phyloP scores from a whole-genome alignment of 257 asterid genomes.

The Pogostemon cablin region DNA sequence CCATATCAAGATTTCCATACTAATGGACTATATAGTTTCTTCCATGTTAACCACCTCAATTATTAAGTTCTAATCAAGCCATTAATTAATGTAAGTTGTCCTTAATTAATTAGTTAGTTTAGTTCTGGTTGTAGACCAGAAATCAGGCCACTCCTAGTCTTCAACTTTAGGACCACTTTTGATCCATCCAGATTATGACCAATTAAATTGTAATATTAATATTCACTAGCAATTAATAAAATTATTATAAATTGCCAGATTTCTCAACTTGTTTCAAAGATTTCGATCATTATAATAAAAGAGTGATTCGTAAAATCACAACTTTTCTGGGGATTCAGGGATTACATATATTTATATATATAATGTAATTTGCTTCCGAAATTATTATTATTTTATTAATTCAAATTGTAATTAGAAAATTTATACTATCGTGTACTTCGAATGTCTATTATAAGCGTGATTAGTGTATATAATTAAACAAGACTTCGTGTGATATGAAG shows the following conservation, averaged over 20 bases:
- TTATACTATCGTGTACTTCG: too few species aligned
- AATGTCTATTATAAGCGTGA: too few species aligned
- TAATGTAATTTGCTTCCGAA: too few species aligned
- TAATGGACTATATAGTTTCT: constrained; percentile 14
- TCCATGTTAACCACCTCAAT: constrained; percentile 20
- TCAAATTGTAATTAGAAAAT: too few species aligned
- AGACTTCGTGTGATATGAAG: too few species aligned
- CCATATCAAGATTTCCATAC: background rate
- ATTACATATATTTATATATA: background rate
- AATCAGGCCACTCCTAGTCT: constrained; percentile 1
- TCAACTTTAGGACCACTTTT: constrained; percentile 10
- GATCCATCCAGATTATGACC: background rate
- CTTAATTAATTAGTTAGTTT: constrained; percentile 6
- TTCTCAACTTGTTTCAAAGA: constrained; percentile 28
- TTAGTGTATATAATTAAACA: too few species aligned
- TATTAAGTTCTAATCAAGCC: background rate
- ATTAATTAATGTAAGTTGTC: background rate
- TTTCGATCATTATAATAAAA: background rate
- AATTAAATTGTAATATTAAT: constrained; percentile 1
- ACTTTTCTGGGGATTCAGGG: constrained; percentile 20
- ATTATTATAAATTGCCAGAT: background rate
- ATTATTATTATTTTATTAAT: too few species aligned
- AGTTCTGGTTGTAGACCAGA: constrained; percentile 16
- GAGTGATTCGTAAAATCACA: background rate
- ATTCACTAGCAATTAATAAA: background rate